Evolutionary conservation across 345 rosid genomes (phyloP).

Genomic region (Arabidopsis suecica): DNA sequence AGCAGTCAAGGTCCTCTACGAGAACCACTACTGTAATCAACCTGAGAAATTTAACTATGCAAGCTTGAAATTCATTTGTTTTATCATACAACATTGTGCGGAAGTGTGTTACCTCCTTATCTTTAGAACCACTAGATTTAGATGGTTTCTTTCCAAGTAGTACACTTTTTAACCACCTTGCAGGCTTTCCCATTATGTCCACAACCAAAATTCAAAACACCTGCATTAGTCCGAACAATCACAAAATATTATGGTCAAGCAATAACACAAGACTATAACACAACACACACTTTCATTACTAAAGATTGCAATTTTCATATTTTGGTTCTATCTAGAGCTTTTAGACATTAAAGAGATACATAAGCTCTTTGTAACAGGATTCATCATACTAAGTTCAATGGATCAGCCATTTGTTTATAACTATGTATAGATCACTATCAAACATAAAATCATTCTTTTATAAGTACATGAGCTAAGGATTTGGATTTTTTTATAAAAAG

Average conservation of each 20-base stretch:
- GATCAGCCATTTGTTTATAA: slow-evolving; percentile 1
- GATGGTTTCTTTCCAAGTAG: slow-evolving; percentile 85
- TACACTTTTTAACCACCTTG: slow-evolving; percentile 81
- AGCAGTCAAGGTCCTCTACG: not conserved
- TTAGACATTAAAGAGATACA: not conserved
- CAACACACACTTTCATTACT: slow-evolving; percentile 3
- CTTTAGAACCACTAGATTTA: slow-evolving; percentile 62
- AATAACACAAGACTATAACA: not conserved
- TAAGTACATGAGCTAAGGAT: slow-evolving; percentile 11
- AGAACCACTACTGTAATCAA: not conserved
- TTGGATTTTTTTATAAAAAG: not conserved
- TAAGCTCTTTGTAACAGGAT: slow-evolving; percentile 2
- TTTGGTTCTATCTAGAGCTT: not conserved
- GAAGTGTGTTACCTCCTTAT: slow-evolving; percentile 62
- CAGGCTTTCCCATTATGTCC: slow-evolving; percentile 76
- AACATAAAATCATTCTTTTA: not conserved
- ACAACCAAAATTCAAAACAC: slow-evolving; percentile 27
- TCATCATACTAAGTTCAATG: slow-evolving; percentile 18
- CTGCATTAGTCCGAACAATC: slow-evolving; percentile 23
- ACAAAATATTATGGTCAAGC: slow-evolving; percentile 9
- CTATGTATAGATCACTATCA: slow-evolving; percentile 12
- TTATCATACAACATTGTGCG: not conserved
- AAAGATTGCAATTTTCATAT: not conserved
- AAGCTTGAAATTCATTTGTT: not conserved
- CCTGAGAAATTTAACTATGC: not conserved